phyloP scores from a whole-genome alignment of 2,329 filamentous ascomycete genomes.

The Sclerotinia nivalis region DNA sequence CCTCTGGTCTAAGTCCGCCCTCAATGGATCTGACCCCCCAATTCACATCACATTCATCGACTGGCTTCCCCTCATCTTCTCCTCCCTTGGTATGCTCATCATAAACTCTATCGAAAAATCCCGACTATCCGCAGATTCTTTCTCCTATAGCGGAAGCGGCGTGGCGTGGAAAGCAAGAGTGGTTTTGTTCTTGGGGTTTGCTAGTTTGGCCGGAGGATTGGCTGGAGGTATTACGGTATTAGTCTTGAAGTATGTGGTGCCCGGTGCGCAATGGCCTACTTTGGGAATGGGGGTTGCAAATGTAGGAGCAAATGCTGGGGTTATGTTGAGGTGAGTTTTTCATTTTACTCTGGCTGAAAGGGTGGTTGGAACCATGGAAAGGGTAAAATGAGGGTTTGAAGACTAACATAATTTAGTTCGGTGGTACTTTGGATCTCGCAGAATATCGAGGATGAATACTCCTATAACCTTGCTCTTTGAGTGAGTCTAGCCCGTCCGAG shows the following conservation, averaged over 20 bases:
- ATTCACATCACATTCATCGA: slow-evolving; percentile 67
- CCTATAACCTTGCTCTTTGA: slow-evolving; percentile 64
- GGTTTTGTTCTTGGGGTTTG: slow-evolving; percentile 67
- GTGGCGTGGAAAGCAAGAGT: slow-evolving; percentile 70
- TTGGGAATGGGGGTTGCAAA: slow-evolving; percentile 66
- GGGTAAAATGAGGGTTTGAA: neutral
- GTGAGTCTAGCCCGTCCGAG: neutral
- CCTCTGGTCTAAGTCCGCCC: slow-evolving; percentile 63
- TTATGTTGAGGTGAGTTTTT: slow-evolving; percentile 56
- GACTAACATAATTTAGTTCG: slow-evolving; percentile 47
- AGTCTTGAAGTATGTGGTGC: slow-evolving; percentile 64
- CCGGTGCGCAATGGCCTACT: slow-evolving; percentile 58
- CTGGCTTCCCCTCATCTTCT: slow-evolving; percentile 70
- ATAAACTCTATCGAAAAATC: slow-evolving; percentile 71
- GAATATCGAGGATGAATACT: slow-evolving; percentile 73
- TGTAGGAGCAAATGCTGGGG: slow-evolving; percentile 63
- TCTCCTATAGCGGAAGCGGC: slow-evolving; percentile 61
- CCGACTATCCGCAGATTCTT: slow-evolving; percentile 62
- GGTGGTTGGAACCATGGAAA: neutral
- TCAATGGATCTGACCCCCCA: slow-evolving; percentile 55
- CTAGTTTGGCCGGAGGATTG: slow-evolving; percentile 65
- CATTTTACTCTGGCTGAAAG: neutral
- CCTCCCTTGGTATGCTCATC: slow-evolving; percentile 67
- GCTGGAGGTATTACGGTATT: slow-evolving; percentile 68
- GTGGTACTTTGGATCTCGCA: slow-evolving; percentile 69